Percentiles rank a stretch among this genome's conserved stretches.
Conservation (phyloP, 2,329 filamentous ascomycete genomes). For the Aspergillus quadricinctus region DNA sequence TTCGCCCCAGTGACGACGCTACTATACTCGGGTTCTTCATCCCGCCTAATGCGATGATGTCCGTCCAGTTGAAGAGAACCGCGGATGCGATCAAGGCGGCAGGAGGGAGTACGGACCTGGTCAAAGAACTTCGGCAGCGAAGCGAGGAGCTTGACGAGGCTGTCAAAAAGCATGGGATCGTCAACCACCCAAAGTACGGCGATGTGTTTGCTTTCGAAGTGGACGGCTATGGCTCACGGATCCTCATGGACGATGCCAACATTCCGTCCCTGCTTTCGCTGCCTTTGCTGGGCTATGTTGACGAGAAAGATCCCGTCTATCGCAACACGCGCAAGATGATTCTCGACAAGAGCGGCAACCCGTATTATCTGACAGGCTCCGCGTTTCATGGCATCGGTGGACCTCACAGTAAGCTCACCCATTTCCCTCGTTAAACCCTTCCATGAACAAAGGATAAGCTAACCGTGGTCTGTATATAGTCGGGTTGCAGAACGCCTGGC, state of each 20-base stretch:
- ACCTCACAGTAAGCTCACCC: constrained; percentile 50
- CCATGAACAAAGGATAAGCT: constrained; percentile 1
- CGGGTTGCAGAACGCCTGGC: constrained; percentile 88
- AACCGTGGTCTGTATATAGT: constrained; percentile 54
- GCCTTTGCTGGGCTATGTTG: constrained; percentile 56
- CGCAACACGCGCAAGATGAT: constrained; percentile 85
- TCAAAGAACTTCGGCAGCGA: constrained; percentile 49
- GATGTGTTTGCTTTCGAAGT: constrained; percentile 62
- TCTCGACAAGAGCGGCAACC: constrained; percentile 70
- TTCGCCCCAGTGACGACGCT: constrained; percentile 91
- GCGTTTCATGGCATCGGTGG: constrained; percentile 87
- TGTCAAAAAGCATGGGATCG: constrained; percentile 78
- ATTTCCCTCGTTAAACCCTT: not conserved
- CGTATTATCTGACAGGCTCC: constrained; percentile 75
- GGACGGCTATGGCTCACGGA: constrained; percentile 58
- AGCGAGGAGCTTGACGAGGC: constrained; percentile 67
- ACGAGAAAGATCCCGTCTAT: constrained; percentile 64
- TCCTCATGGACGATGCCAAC: constrained; percentile 65
- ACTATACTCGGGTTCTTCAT: constrained; percentile 94
- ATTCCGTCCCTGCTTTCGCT: constrained; percentile 59
- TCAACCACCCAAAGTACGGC: constrained; percentile 47
- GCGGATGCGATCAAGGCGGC: constrained; percentile 63
- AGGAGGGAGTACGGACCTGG: constrained; percentile 50
- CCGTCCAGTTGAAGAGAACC: constrained; percentile 75
- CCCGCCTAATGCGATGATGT: constrained; percentile 93